Evolutionary conservation across 192 early-diverging fungal genomes (phyloP), one percentile per base, ranked within the genome.

Genomic region (Helicostylum pulchrum): DNA sequence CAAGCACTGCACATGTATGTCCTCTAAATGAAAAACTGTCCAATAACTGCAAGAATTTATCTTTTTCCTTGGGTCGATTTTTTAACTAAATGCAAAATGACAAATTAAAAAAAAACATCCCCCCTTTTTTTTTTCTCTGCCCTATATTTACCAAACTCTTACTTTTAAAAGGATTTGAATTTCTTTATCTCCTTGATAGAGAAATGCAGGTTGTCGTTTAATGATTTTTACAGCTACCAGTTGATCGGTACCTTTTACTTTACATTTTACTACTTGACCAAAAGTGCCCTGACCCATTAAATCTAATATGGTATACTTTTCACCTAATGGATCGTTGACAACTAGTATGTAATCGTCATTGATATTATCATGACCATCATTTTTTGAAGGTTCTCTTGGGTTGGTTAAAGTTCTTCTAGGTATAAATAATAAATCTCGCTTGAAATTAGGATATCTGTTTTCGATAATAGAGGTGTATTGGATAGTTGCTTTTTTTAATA

Each of bases 261-360:
- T 85, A 72, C 95, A 97, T 71, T 94, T 96, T 36, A 92, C 95
- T 2, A 99, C 97, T 75, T 99, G 97, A 2, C 97, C 97, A 86
- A 98, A 99, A 1, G 97, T 98, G 44, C 97, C 97, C 78, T 92
- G 88, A 7, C 97, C 97, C n/a, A 99, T 81, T 39, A 94, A 83
- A 75, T 97, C 95, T 51, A 95, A 61, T 62, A 99, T 94, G 45
- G 88, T 74, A 79, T 93, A 99, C 54, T 88, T 92, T 51, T 92
- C 93, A 52, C 59, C 67, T 20, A 99, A 75, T 31, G 94, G 87
- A 65, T 99, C 95, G 63, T 94, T 95, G 56, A 97, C 95, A 70
- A 93, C 94, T 34, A 99, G 81, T 56, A 99, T 92, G 70, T 96
- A 99, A 77, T 99, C 96, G 57, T 83, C 87, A 70, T 96, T 90